A percentile compares a stretch with the other conserved stretches of the same genome.
These are phyloP conservation scores for Musa acuminata DNA, from an alignment of 176 grass and related monocot species.

Conservation along the genomic window DNA sequence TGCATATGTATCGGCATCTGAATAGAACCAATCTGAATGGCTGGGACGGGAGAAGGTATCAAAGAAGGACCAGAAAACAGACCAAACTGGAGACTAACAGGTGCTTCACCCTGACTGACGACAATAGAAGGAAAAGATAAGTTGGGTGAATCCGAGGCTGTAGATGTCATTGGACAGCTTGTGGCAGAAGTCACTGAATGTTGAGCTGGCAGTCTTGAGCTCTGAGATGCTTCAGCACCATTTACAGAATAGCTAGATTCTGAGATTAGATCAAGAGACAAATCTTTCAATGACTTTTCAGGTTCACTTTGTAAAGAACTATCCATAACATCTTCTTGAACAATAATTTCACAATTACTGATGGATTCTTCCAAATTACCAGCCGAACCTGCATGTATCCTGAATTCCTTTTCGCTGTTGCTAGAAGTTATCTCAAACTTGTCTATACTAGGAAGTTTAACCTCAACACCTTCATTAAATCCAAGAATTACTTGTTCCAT, in stretches of 20 bases:
- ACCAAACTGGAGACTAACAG: constrained; percentile 74
- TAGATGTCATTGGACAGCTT: constrained; percentile 46
- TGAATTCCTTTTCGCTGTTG: constrained; percentile 34
- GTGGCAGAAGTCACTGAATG: constrained; percentile 20
- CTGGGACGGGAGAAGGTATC: constrained; percentile 78
- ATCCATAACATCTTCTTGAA: constrained; percentile 12
- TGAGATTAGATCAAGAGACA: constrained; percentile 43
- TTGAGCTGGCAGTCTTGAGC: constrained; percentile 16
- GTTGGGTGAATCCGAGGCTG: constrained; percentile 27
- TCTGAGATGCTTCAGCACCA: constrained; percentile 28
- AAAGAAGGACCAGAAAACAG: constrained; percentile 92
- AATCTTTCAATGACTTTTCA: constrained; percentile 48
- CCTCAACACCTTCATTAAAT: constrained; percentile 89
- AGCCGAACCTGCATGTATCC: constrained; percentile 13
- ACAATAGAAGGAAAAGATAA: constrained; percentile 32
- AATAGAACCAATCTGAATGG: constrained; percentile 98
- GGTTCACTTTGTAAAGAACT: constrained; percentile 36
- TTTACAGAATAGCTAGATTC: constrained; percentile 19
- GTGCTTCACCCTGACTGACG: constrained; percentile 45
- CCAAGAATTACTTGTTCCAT: constrained; percentile 61
- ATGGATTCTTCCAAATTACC: constrained; percentile 32
- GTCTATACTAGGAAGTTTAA: constrained; percentile 54
- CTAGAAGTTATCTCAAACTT: constrained; percentile 51
- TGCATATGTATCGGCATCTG: constrained; percentile 97
- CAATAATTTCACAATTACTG: constrained; percentile 14